Evolutionary conservation across 495 filamentous ascomycete genomes (phyloP), one percentile per base, ranked within the genome.

Genomic region (Penicillium bovifimosum): DNA sequence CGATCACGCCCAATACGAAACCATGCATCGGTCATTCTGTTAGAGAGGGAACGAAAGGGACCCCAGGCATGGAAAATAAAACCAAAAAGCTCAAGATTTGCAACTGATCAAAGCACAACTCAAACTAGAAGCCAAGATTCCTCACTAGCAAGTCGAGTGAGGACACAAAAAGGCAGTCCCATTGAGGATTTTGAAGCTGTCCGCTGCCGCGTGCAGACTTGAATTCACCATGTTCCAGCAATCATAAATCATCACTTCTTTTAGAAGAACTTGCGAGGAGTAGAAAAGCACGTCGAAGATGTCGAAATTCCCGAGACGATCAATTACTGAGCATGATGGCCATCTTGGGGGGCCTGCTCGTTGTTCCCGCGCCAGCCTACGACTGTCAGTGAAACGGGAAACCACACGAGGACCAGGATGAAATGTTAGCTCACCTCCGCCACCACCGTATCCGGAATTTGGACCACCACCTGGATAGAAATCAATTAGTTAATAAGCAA

Each of bases 301-400:
- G 28, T 8, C 9, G 13, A 29, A 36, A 31, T 24, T 24, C 20
- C 4, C 20, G 20, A 32, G 9, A 38, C 3, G 13, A 5, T 11
- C 9, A 11, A 18, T 28, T 31, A 28, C 13, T 29, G 24, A 50
- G 39, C 14, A 44, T 62, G 60, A 39, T 63, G 54, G 47, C 58
- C 63, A 38, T 66, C 63, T 20, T 57, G 44, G 10, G 60, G 58
- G n/a, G 43, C 58, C 5, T 55, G 62, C 27, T 53, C 41, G 33
- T 62, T 55, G 55, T 64, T 55, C 59, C 58, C 58, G 33, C 70
- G 68, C 66, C 66, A 73, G 54, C 60, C 67, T 70, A 31, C 9
- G 24, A 1, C 11, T 24, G 41, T 40, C 20, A 27, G 35, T 53
- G 36, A 54, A 41, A 36, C 31, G n/a, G n/a, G n/a, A n/a, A n/a